Evolutionary conservation across 2,329 filamentous ascomycete genomes (phyloP), one percentile per base, ranked within the genome.

Genomic region (Fusarium setosum): DNA sequence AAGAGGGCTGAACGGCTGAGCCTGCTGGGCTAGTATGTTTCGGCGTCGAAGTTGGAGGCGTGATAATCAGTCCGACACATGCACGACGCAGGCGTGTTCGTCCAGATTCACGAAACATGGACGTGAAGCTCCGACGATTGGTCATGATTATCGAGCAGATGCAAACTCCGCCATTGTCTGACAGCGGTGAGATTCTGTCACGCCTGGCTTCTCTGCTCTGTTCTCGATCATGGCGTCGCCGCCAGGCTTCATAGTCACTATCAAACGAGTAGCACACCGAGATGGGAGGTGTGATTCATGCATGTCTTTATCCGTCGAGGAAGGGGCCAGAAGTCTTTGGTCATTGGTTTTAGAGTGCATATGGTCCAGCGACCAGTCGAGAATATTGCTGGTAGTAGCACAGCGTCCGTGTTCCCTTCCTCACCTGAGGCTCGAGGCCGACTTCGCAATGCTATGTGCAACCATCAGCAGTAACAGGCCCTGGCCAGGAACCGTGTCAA

Each of bases 31-130:
- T 51, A 31, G 10, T 37, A 20, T 21, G 23, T 31, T 26, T 34
- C 18, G 38, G 26, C 23, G 34, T 53, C 23, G 31, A 18, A 24
- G 37, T 31, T 29, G 18, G 51, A 64, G 68, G 67, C 56, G 41
- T 42, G 48, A 10, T 21, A 41, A 48, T 65, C 15, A 48, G 31
- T 40, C 48, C 38, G 38, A 38, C 37, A 47, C 52, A 52, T 51
- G 51, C 20, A 29, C 32, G 47, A 20, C 18, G 12, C 48, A 44
- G 12, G 47, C 37, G 15, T 49, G 45, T 26, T 65, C 60, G 11
- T 58, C 55, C 32, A 35, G 35, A 29, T 29, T 51, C 23, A 18
- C 48, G 10, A 40, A 51, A 23, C 48, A 24, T 44, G 29, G 15
- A 42, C 23, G 6, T 24, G 24, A 42, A 44, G 38, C 50, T 26